Percentiles rank a stretch among this genome's conserved stretches.
These are phyloP conservation scores for Auriscalpium vulgare DNA, from an alignment of 768 basidiomycete genomes.

Conservation along the genomic window DNA sequence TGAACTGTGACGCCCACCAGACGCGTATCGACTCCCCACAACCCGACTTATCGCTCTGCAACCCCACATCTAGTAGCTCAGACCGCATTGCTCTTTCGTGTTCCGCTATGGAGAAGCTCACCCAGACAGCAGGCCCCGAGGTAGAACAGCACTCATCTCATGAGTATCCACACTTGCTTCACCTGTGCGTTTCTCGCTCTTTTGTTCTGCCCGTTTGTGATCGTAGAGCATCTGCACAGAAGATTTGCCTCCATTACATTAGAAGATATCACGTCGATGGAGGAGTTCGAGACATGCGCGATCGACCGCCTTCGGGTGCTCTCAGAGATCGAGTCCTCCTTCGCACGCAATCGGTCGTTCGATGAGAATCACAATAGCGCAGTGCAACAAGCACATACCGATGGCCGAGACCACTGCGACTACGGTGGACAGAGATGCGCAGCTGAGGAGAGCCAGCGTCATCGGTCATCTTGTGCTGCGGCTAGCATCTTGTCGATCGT, in stretches of 20 bases:
- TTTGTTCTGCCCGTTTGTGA: not conserved
- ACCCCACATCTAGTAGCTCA: too few relatives aligned
- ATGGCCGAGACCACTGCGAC: conserved; percentile 50
- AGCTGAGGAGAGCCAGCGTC: conserved; percentile 79
- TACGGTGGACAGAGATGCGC: conserved; percentile 40
- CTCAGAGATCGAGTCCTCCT: conserved; percentile 86
- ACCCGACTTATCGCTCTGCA: too few relatives aligned
- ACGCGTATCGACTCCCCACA: too few relatives aligned
- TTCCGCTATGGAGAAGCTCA: too few relatives aligned
- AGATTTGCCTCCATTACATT: conserved; percentile 73
- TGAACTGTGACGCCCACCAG: too few relatives aligned
- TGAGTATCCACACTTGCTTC: not conserved
- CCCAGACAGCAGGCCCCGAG: too few relatives aligned
- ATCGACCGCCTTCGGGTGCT: conserved; percentile 81
- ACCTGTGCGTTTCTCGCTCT: not conserved
- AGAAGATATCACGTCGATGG: conserved; percentile 85
- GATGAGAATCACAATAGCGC: conserved; percentile 60
- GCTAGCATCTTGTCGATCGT: conserved; percentile 95
- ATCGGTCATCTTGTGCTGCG: conserved; percentile 90
- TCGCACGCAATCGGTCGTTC: conserved; percentile 74
- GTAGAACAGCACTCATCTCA: not conserved
- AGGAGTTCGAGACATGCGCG: conserved; percentile 91
- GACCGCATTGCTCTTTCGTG: too few relatives aligned
- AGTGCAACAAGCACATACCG: conserved; percentile 72
- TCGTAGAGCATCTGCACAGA: conserved; percentile 32